Evolutionary conservation across 768 basidiomycete genomes (phyloP).

Genomic region (Hericium alpestre): DNA sequence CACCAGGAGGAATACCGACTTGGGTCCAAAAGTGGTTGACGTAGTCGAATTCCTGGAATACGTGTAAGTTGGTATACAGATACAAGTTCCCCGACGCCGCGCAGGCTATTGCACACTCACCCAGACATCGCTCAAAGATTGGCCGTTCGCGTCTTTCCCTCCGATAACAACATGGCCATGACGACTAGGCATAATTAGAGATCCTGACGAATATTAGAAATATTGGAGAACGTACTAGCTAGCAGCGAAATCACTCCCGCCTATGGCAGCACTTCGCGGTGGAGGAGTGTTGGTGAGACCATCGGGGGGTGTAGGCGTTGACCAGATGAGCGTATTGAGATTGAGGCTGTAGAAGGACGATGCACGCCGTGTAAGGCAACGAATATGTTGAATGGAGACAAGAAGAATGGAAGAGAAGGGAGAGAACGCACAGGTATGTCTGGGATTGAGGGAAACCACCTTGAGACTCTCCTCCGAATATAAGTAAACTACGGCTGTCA

Average conservation of each 20-base stretch:
- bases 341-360: slow-evolving; percentile 38
- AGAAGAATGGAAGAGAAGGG: not conserved
- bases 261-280: slow-evolving; percentile 52
- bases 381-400: not conserved
- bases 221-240: slow-evolving; percentile 54
- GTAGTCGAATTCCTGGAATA: slow-evolving; percentile 64
- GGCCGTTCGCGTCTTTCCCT: slow-evolving; percentile 45
- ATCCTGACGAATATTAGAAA: slow-evolving; percentile 5
- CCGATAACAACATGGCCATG: slow-evolving; percentile 66
- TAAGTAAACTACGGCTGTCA: slow-evolving; percentile 43
- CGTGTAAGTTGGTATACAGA: too few species aligned
- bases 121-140: slow-evolving; percentile 62
- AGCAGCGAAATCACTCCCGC: slow-evolving; percentile 64
- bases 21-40: slow-evolving; percentile 66
- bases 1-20: slow-evolving; percentile 32
- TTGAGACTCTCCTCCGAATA: slow-evolving; percentile 69
- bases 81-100: too few species aligned
- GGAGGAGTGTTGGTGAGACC: slow-evolving; percentile 41
- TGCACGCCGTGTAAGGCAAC: not conserved
- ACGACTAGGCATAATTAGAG: slow-evolving; percentile 36
- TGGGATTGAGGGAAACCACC: slow-evolving; percentile 50
- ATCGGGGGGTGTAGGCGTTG: slow-evolving; percentile 38
- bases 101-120: slow-evolving; percentile 28
- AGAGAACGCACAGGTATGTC: slow-evolving; percentile 52
- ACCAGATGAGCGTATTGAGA: slow-evolving; percentile 53